Percentiles rank a stretch among this genome's conserved stretches.
These are phyloP conservation scores for Camelina sativa DNA, from an alignment of 345 rosid genomes.

Conservation along the genomic window DNA sequence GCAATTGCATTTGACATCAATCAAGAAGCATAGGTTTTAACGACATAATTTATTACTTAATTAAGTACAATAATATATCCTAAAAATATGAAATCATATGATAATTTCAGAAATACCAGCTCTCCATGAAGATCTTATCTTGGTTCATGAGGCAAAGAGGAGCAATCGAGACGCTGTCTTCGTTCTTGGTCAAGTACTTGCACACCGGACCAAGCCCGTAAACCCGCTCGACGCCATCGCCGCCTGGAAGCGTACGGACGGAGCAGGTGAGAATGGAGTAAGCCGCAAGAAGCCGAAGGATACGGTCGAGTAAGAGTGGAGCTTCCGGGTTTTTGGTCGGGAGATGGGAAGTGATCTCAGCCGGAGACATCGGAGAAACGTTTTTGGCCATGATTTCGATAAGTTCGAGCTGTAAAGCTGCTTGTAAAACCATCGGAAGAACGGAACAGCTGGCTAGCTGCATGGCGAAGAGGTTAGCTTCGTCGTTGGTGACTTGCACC, in stretches of 20 bases:
- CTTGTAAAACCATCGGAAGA: conserved; percentile 78
- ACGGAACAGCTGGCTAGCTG: conserved; percentile 70
- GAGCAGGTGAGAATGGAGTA: conserved; percentile 66
- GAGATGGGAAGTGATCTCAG: conserved; percentile 66
- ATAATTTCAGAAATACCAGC: conserved; percentile 56
- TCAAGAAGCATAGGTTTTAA: too few species aligned
- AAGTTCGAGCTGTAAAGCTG: conserved; percentile 83
- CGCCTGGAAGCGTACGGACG: conserved; percentile 40
- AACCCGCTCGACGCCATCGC: conserved; percentile 56
- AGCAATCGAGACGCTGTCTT: conserved; percentile 70
- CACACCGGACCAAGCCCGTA: conserved; percentile 79
- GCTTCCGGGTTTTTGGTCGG: conserved; percentile 77
- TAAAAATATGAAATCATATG: background rate
- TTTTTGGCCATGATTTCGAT: conserved; percentile 74
- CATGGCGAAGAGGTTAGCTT: conserved; percentile 70
- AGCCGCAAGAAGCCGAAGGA: conserved; percentile 68
- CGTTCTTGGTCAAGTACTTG: conserved; percentile 74
- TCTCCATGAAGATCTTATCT: conserved; percentile 84
- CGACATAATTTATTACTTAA: too few species aligned
- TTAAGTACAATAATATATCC: background rate
- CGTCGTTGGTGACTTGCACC: conserved; percentile 66
- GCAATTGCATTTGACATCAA: too few species aligned
- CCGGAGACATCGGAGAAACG: conserved; percentile 59
- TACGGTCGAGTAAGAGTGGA: conserved; percentile 64
- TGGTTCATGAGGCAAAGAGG: conserved; percentile 75